Evolutionary conservation across 108 stramenopile genomes (phyloP), one percentile per base, ranked within the genome.

Genomic region (Parmales sp.): DNA sequence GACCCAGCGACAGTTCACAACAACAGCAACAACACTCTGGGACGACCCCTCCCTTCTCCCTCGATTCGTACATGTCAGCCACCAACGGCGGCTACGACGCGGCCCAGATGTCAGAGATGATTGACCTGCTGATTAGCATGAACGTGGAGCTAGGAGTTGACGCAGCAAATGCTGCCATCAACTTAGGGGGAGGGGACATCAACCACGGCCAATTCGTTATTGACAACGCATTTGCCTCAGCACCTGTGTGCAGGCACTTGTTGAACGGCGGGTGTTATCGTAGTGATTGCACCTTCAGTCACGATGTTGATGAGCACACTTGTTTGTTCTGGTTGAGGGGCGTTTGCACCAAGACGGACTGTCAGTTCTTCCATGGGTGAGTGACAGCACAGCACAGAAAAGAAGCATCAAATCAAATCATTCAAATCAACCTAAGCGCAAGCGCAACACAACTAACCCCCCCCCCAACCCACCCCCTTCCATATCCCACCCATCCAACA

Each of bases 351-450:
- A 13, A 28, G 5, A 20, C 20, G 28, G 54, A 60, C 29, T 60
- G 54, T 34, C 29, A 60, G 54, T 60, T 60, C 54, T 34, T 60
- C 26, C 54, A 60, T 34, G 54, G 54, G 11, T 60, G n/a, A n/a
- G n/a, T n/a, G n/a, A n/a, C n/a, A n/a, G n/a, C n/a, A n/a, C n/a
- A n/a, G n/a, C n/a, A n/a, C n/a, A n/a, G n/a, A n/a, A n/a, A n/a
- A n/a, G n/a, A n/a, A n/a, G n/a, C n/a, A n/a, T n/a, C n/a, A n/a
- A n/a, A n/a, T n/a, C n/a, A n/a, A n/a, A n/a, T n/a, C n/a, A n/a
- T n/a, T n/a, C n/a, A n/a, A n/a, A n/a, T n/a, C n/a, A n/a, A n/a
- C n/a, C n/a, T n/a, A n/a, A n/a, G n/a, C n/a, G n/a, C n/a, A n/a
- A n/a, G n/a, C n/a, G n/a, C n/a, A n/a, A n/a, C n/a, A n/a, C n/a